These are phyloP conservation scores for Sclerotinia minor DNA, from an alignment of 2,329 filamentous ascomycete species.

Conservation along the genomic window DNA sequence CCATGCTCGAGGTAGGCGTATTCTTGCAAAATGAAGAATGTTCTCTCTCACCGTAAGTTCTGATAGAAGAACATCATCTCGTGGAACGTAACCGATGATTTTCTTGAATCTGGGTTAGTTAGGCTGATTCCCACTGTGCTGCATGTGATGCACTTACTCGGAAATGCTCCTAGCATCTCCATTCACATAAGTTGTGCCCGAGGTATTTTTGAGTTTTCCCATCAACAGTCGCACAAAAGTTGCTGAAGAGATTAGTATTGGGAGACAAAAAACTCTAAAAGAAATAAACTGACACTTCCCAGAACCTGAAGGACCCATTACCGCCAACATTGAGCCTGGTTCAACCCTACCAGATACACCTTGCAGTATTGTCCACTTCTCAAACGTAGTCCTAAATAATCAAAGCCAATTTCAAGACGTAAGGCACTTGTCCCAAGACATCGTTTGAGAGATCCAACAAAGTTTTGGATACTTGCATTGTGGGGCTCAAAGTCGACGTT, in stretches of 20 bases:
- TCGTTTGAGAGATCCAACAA: constrained; percentile 6
- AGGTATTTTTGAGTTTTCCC: not conserved
- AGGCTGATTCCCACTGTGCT: not conserved
- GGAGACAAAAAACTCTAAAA: not conserved
- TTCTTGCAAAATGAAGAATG: constrained; percentile 12
- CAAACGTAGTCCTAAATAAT: not conserved
- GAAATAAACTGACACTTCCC: not conserved
- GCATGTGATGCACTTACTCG: not conserved
- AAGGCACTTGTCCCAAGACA: not conserved
- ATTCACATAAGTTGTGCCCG: not conserved
- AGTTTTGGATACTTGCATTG: not conserved
- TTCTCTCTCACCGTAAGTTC: not conserved
- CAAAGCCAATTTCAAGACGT: constrained; percentile 5
- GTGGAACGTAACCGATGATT: constrained; percentile 2
- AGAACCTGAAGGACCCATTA: not conserved
- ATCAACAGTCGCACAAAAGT: not conserved
- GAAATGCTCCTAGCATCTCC: not conserved
- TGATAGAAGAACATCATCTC: not conserved
- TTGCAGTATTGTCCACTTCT: not conserved
- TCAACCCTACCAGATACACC: constrained; percentile 5
- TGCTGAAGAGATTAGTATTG: not conserved
- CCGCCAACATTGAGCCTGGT: not conserved
- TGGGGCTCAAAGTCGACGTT: not conserved
- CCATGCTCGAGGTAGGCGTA: constrained; percentile 1
- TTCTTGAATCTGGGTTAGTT: not conserved